A percentile compares a stretch with the other conserved stretches of the same genome.
These are phyloP conservation scores for Aureobasidium sp. DNA, from an alignment of 2,329 filamentous ascomycete genomes.

Conservation along the genomic window DNA sequence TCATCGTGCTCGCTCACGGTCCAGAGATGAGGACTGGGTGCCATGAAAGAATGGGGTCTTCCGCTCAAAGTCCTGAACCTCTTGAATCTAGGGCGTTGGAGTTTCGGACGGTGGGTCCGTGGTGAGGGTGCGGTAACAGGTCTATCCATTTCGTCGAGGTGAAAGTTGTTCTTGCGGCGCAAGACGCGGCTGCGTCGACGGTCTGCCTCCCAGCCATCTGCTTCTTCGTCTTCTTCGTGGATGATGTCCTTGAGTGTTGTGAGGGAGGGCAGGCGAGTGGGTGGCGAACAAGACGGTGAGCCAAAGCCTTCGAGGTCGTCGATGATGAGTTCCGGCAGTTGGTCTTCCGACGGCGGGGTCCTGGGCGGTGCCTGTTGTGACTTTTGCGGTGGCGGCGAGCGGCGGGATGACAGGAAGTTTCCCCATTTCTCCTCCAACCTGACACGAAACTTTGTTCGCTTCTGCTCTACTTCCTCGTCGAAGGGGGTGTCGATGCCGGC, in stretches of 20 bases:
- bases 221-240: slow-evolving; percentile 8
- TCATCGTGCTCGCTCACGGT: slow-evolving; percentile 34
- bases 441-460: slow-evolving; percentile 30
- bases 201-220: slow-evolving; percentile 23
- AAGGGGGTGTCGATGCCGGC: slow-evolving; percentile 27
- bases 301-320: slow-evolving; percentile 15
- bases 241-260: slow-evolving; percentile 9
- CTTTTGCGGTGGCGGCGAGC: slow-evolving; percentile 1
- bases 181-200: slow-evolving; percentile 26
- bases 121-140: neutral
- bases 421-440: slow-evolving; percentile 33
- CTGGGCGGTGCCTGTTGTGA: slow-evolving; percentile 29
- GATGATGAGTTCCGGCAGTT: slow-evolving; percentile 15
- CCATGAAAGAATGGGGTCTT: slow-evolving; percentile 33
- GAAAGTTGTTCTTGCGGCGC: slow-evolving; percentile 19
- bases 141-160: neutral
- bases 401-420: slow-evolving; percentile 24
- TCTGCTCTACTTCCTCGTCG: slow-evolving; percentile 15
- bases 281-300: slow-evolving; percentile 7
- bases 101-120: neutral
- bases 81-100: slow-evolving; percentile 16
- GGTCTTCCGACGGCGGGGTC: slow-evolving; percentile 15
- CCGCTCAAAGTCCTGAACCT: slow-evolving; percentile 30
- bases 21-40: slow-evolving; percentile 33
- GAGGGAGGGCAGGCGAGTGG: slow-evolving; percentile 13